Percentiles rank a stretch among this genome's conserved stretches.
These are phyloP conservation scores for Polyporus tsugae DNA, from an alignment of 1,284 basidiomycete species.

Conservation along the genomic window DNA sequence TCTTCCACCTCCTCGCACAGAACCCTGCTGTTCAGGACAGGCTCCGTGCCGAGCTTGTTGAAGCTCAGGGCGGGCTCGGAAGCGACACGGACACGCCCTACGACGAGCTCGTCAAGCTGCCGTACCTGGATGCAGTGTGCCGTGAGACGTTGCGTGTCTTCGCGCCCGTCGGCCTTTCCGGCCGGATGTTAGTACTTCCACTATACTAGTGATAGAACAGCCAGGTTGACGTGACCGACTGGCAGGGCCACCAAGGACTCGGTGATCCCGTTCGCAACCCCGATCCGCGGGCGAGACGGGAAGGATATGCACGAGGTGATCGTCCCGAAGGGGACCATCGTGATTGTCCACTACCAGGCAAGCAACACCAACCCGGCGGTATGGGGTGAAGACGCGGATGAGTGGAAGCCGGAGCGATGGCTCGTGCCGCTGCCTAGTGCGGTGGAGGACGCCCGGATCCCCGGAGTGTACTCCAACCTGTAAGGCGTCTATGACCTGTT, in stretches of 20 bases:
- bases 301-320: constrained; percentile 4
- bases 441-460: constrained; percentile 11
- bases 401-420: constrained; percentile 17
- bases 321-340: constrained; percentile 3
- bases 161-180: constrained; percentile 41
- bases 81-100: constrained; percentile 6
- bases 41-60: constrained; percentile 4
- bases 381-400: constrained; percentile 12
- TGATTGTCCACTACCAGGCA: constrained; percentile 4
- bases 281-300: constrained; percentile 8
- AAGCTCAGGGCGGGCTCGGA: constrained; percentile 34
- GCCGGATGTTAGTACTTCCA: neutral
- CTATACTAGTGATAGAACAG: too few species aligned
- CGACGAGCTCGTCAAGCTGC: constrained; percentile 37
- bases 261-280: constrained; percentile 5
- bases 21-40: constrained; percentile 4
- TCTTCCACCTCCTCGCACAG: constrained; percentile 21
- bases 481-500: neutral
- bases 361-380: constrained; percentile 4
- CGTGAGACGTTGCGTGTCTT: constrained; percentile 49
- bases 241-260: constrained; percentile 4
- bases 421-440: constrained; percentile 5
- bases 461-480: constrained; percentile 16
- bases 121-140: constrained; percentile 59
- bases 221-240: neutral